These are phyloP conservation scores for Tricholoma sp. DNA, from an alignment of 768 basidiomycete species.

Conservation along the genomic window DNA sequence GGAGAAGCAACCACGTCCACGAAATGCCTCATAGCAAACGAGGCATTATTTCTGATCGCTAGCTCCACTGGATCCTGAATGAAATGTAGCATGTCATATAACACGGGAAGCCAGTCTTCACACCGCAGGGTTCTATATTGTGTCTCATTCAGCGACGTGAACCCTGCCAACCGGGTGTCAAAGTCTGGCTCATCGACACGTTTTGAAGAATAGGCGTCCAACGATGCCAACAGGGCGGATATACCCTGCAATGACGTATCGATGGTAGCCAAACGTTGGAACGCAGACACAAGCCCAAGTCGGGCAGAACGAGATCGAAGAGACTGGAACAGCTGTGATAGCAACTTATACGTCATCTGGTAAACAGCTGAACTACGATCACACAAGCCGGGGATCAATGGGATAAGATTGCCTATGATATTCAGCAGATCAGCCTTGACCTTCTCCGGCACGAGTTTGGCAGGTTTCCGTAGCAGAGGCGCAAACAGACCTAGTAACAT, in stretches of 20 bases:
- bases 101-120: slow-evolving; percentile 72
- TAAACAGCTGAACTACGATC: slow-evolving; percentile 40
- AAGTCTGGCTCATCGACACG: slow-evolving; percentile 92
- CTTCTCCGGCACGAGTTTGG: slow-evolving; percentile 77
- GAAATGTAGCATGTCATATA: slow-evolving; percentile 80
- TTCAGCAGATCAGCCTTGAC: slow-evolving; percentile 78
- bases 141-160: slow-evolving; percentile 67
- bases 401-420: slow-evolving; percentile 62
- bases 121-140: slow-evolving; percentile 44
- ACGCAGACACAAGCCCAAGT: slow-evolving; percentile 60
- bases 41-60: slow-evolving; percentile 77
- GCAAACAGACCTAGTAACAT: slow-evolving; percentile 67
- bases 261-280: slow-evolving; percentile 43
- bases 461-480: slow-evolving; percentile 75
- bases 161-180: slow-evolving; percentile 75
- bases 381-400: slow-evolving; percentile 58
- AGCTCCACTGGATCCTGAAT: slow-evolving; percentile 89
- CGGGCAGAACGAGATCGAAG: slow-evolving; percentile 71
- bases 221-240: slow-evolving; percentile 50
- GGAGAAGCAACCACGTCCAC: slow-evolving; percentile 52
- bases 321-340: slow-evolving; percentile 74
- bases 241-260: slow-evolving; percentile 43
- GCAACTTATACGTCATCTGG: slow-evolving; percentile 51
- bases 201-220: slow-evolving; percentile 84
- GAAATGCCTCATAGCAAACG: slow-evolving; percentile 72